These are phyloP conservation scores for Hamamelis virginiana DNA, from an alignment of 164 flowering plant species.

Conservation along the genomic window DNA sequence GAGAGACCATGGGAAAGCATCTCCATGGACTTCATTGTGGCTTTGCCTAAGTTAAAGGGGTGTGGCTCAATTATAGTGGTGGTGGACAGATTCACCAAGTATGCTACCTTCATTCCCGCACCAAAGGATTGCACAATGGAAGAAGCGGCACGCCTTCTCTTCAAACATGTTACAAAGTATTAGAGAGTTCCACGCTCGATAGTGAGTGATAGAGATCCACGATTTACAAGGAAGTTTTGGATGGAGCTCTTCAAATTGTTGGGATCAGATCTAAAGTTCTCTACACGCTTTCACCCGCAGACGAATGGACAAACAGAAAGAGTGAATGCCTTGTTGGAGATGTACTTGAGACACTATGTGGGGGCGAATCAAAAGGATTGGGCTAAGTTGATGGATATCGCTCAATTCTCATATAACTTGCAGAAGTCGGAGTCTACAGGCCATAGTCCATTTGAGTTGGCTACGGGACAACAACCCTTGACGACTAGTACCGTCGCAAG, in stretches of 20 bases:
- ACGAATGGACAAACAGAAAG: background rate
- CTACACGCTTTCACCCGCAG: conserved; percentile 1
- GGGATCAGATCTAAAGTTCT: background rate
- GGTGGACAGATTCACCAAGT: conserved; percentile 8
- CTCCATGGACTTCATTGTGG: background rate
- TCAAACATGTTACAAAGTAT: background rate
- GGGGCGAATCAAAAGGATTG: conserved; percentile 8
- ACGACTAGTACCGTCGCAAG: background rate
- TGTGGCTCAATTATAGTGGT: background rate
- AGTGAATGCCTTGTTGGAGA: background rate
- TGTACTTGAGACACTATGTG: conserved; percentile 11
- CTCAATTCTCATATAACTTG: conserved; percentile 4
- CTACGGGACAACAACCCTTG: background rate
- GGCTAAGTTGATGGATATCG: conserved; percentile 1
- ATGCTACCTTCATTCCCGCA: background rate
- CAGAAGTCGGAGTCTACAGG: background rate
- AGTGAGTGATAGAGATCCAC: background rate
- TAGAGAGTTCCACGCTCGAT: background rate
- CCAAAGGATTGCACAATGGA: background rate
- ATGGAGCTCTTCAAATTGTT: background rate
- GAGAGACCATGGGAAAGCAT: conserved; percentile 2
- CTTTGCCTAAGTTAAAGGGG: background rate
- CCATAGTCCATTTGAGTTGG: background rate
- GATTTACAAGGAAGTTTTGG: conserved; percentile 7
- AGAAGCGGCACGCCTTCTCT: background rate